Percentiles rank a stretch among this genome's conserved stretches.
phyloP scores from a whole-genome alignment of 1,284 basidiomycete genomes.

The Apiotrichum mycotoxinovorans region DNA sequence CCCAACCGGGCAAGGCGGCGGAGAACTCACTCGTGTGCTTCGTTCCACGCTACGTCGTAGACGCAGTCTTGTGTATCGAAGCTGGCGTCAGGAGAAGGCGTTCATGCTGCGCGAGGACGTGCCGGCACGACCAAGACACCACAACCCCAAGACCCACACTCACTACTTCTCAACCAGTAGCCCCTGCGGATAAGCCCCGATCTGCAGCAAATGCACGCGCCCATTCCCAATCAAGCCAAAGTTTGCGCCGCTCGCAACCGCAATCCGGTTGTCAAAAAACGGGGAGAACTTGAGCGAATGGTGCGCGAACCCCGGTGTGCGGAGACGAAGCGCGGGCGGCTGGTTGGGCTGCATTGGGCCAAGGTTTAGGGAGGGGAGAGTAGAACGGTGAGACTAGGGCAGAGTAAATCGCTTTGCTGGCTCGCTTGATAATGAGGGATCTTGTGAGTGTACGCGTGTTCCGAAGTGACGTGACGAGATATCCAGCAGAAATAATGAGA shows the following conservation, averaged over 20 bases:
- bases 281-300: constrained; percentile 88
- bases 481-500: too few relatives aligned
- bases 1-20: too few relatives aligned
- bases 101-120: too few relatives aligned
- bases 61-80: constrained; percentile 93
- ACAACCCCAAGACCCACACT: too few relatives aligned
- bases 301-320: constrained; percentile 81
- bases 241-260: constrained; percentile 86
- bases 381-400: neutral
- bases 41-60: constrained; percentile 89
- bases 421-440: too few relatives aligned
- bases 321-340: constrained; percentile 18
- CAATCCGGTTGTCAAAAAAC: constrained; percentile 75
- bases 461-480: too few relatives aligned
- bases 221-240: constrained; percentile 96
- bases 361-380: neutral
- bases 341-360: constrained; percentile 3
- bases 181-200: constrained; percentile 55
- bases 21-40: constrained; percentile 72
- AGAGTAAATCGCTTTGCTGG: too few relatives aligned
- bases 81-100: constrained; percentile 50
- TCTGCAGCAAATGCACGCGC: constrained; percentile 66
- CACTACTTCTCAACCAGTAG: constrained; percentile 65
- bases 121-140: too few relatives aligned
- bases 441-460: too few relatives aligned